phyloP scores from a whole-genome alignment of 2,329 filamentous ascomycete species.

The Fonsecaea multimorphosa region DNA sequence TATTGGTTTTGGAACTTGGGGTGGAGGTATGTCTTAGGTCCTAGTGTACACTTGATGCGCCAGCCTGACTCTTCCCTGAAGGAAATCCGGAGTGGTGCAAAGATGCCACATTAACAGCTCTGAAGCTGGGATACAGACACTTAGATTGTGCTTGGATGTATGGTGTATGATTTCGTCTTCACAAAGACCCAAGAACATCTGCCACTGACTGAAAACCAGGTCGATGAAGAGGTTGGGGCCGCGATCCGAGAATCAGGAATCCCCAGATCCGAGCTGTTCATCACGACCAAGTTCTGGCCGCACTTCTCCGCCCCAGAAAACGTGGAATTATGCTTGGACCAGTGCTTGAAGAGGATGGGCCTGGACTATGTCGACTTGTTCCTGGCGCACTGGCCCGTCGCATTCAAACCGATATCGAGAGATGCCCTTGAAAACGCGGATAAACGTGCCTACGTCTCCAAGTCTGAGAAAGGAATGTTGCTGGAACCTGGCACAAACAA shows the following conservation, averaged over 20 bases:
- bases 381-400: slow-evolving; percentile 60
- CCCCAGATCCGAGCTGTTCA: slow-evolving; percentile 58
- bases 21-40: slow-evolving; percentile 17
- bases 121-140: slow-evolving; percentile 60
- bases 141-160: slow-evolving; percentile 64
- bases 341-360: slow-evolving; percentile 68
- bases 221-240: slow-evolving; percentile 60
- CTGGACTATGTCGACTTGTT: slow-evolving; percentile 76
- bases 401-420: slow-evolving; percentile 33
- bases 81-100: slow-evolving; percentile 33
- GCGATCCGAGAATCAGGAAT: slow-evolving; percentile 60
- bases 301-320: slow-evolving; percentile 55
- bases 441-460: slow-evolving; percentile 10
- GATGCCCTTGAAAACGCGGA: slow-evolving; percentile 24
- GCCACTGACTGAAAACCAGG: slow-evolving; percentile 39
- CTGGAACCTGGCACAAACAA: slow-evolving; percentile 1
- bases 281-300: slow-evolving; percentile 61
- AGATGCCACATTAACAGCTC: slow-evolving; percentile 55
- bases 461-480: slow-evolving; percentile 20
- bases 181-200: neutral
- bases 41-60: neutral
- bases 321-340: slow-evolving; percentile 60
- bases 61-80: slow-evolving; percentile 2
- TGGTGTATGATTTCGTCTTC: slow-evolving; percentile 31
- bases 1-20: slow-evolving; percentile 39